These are phyloP conservation scores for Alternaria infectoria DNA, from an alignment of 2,329 filamentous ascomycete genomes.

Conservation along the genomic window DNA sequence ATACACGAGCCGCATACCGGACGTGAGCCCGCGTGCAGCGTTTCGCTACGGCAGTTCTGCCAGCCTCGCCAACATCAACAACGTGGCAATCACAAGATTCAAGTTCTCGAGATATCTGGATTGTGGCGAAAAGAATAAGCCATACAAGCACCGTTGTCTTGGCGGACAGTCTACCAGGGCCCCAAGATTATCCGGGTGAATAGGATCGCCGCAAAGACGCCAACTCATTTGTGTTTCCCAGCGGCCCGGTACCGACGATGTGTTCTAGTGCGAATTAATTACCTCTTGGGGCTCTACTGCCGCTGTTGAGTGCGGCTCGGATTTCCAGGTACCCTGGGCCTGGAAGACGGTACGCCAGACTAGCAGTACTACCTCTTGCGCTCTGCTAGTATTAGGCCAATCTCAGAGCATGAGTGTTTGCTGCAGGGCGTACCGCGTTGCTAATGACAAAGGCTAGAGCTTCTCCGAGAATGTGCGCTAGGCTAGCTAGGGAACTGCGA, in stretches of 20 bases:
- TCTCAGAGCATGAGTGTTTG: neutral
- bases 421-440: slow-evolving; percentile 6
- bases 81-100: neutral
- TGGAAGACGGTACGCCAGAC: neutral
- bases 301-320: slow-evolving; percentile 1
- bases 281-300: neutral
- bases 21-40: neutral
- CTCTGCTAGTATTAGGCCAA: neutral
- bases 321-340: neutral
- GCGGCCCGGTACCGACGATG: slow-evolving; percentile 5
- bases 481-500: neutral
- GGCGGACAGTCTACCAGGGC: neutral
- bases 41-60: neutral
- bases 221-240: neutral
- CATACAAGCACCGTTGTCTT: neutral
- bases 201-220: slow-evolving; percentile 1
- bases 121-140: neutral
- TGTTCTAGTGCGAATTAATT: neutral
- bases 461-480: neutral
- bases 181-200: slow-evolving; percentile 10
- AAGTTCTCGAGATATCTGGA: neutral
- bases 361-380: neutral
- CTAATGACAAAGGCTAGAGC: neutral
- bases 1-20: neutral
- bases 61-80: neutral